Base-by-base conservation (phyloP, 2,329 filamentous ascomycete genomes). In the Graphium sp. region DNA sequence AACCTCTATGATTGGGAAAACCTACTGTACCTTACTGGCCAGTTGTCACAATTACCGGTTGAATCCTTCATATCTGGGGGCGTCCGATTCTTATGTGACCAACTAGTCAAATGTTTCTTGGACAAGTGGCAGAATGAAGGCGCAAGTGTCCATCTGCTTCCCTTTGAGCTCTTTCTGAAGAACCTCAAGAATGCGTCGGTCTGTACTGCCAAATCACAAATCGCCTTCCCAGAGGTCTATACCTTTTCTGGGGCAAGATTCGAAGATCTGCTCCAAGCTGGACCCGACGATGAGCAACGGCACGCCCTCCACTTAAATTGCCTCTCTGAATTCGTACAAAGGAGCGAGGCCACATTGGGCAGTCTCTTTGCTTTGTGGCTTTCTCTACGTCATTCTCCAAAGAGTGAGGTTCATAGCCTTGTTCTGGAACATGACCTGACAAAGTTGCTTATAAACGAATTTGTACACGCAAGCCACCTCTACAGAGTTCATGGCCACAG, bases 181-280 rank as follows among this genome's bases (percentile, higher is more conserved):
- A 50, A 91, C 12, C 61, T 89, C 23, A 71, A 78, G 35, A 75
- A 85, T 40, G 74, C 78, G 4, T 75, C 74, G 1, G 59, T 69
- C 9, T 60, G 58, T 18, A 56, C 54, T 13, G 49, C 59, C 7
- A 60, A 65, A 10, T 58, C 60, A 5, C 60, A 66, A 7, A 60
- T 72, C 28, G 62, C 68, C 7, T 60, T 69, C 39, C 58, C 64
- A 3, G 65, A 74, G 11, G 55, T 85, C 11, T 73, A 82, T 37
- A 50, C 56, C 4, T 72, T 76, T 37, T 75, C 74, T 6, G 60
- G 61, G 26, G 52, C 60, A 6, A 72, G 74, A 37, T 57, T 89
- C 14, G 60, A 55, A 24, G 56, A 62, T 7, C 52, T 85, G n/a
- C 52, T 80, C 16, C 44, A 42, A n/a, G 48, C 55, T 18, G 70